These are phyloP conservation scores for Citrus sp. DNA, from an alignment of 345 rosid genomes.

Conservation along the genomic window DNA sequence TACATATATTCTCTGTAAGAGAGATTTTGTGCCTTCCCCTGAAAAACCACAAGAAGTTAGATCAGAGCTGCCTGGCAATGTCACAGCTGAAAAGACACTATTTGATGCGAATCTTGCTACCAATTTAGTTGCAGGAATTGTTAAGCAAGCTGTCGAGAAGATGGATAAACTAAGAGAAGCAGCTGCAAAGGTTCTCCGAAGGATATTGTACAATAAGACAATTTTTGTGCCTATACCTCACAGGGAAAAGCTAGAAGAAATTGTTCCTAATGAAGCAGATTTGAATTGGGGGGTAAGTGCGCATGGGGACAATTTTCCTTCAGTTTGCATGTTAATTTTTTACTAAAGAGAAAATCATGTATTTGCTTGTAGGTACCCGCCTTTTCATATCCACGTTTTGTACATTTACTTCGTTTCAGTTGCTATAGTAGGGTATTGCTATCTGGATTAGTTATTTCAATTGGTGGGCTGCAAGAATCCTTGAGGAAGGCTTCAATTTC, in stretches of 20 bases:
- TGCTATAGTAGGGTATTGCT: conserved; percentile 67
- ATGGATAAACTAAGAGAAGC: conserved; percentile 93
- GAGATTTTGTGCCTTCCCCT: conserved; percentile 16
- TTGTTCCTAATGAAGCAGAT: conserved; percentile 49
- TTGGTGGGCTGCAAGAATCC: conserved; percentile 93
- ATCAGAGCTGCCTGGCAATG: conserved; percentile 21
- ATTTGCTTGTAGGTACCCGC: conserved; percentile 69
- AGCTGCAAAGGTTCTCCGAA: conserved; percentile 74
- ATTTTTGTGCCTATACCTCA: conserved; percentile 58
- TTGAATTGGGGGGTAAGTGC: conserved; percentile 76
- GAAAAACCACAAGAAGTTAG: conserved; percentile 17
- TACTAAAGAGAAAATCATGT: neutral
- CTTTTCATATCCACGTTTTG: conserved; percentile 76
- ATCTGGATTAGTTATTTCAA: conserved; percentile 83
- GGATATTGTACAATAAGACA: conserved; percentile 58
- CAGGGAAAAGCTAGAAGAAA: conserved; percentile 69
- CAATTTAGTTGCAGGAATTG: conserved; percentile 50
- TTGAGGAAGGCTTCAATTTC: conserved; percentile 62
- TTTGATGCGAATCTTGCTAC: conserved; percentile 70
- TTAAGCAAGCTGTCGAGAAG: conserved; percentile 93
- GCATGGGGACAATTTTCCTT: neutral
- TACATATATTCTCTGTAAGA: conserved; percentile 66
- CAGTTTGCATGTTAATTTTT: conserved; percentile 15
- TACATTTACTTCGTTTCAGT: conserved; percentile 54
- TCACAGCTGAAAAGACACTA: conserved; percentile 25